Evolutionary conservation across 2,329 filamentous ascomycete genomes (phyloP), one percentile per base, ranked within the genome.

Genomic region (Helotiales sp.): DNA sequence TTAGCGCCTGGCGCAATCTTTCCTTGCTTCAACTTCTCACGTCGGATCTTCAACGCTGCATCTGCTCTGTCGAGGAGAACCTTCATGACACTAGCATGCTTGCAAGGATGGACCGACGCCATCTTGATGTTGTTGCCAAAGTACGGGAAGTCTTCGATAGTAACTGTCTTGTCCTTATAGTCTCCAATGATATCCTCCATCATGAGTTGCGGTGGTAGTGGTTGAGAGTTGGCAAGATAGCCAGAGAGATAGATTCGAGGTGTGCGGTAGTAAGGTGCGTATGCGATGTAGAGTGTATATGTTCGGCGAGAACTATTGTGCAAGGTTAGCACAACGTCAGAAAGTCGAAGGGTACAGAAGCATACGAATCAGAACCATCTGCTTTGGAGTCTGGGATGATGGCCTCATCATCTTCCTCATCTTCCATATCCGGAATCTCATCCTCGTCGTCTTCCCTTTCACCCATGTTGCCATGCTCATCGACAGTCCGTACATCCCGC

Each of bases 281-380:
- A 99, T 76, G 92, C 95, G 70, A 99, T 98, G 81, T 99, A 99
- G 65, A 99, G 88, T 44, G 90, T 96, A 75, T 99, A 99, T n/a
- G 91, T 96, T 66, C 95, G 89, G 52, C 90, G 83, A 54, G 90
- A 87, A 57, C 91, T 96, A 27, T 47, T 44, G 22, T 5, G 31
- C 46, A 3, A 10, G 48, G 55, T 62, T 36, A 65, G 63, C 61
- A 57, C 36, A 30, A 5, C 22, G 3, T 19, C 15, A n/a, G n/a
- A n/a, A n/a, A n/a, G n/a, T n/a, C n/a, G n/a, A n/a, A n/a, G n/a
- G n/a, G n/a, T n/a, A n/a, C n/a, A n/a, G n/a, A n/a, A n/a, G n/a
- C 61, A 61, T 61, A 72, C 66, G 70, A 64, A 54, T 70, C 62
- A 49, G 64, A 64, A 30, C 64, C 66, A 49, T 69, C 66, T 31